phyloP scores from a whole-genome alignment of 202 grass and related monocot species.

The Panicum hallii region DNA sequence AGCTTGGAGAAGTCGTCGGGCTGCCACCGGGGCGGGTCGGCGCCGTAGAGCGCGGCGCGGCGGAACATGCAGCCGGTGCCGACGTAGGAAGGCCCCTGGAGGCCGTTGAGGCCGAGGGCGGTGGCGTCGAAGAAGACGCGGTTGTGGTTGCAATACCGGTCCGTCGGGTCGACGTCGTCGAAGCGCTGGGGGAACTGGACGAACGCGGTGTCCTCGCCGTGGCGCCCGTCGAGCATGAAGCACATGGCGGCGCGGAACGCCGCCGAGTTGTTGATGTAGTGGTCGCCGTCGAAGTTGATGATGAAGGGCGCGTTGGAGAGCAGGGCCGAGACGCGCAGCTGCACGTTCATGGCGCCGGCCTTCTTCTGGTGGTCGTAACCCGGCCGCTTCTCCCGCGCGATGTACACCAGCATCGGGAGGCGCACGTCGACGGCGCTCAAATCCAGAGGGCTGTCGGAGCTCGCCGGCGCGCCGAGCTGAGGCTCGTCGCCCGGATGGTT shows the following conservation, averaged over 20 bases:
- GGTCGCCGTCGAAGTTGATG: slow-evolving; percentile 86
- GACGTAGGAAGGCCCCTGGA: slow-evolving; percentile 68
- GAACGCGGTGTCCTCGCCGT: slow-evolving; percentile 68
- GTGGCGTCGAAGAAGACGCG: slow-evolving; percentile 80
- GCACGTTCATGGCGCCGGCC: slow-evolving; percentile 89
- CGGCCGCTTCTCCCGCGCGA: slow-evolving; percentile 68
- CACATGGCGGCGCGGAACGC: slow-evolving; percentile 85
- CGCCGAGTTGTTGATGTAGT: slow-evolving; percentile 82
- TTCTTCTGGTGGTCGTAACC: slow-evolving; percentile 86
- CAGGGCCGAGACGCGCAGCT: slow-evolving; percentile 73
- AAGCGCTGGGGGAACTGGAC: slow-evolving; percentile 91
- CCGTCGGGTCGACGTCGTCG: slow-evolving; percentile 79
- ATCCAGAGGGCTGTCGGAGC: slow-evolving; percentile 43
- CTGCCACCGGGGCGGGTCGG: slow-evolving; percentile 59
- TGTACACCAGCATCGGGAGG: slow-evolving; percentile 82
- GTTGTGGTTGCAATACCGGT: slow-evolving; percentile 85
- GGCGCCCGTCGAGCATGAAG: slow-evolving; percentile 83
- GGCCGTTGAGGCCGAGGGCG: slow-evolving; percentile 68
- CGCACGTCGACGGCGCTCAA: slow-evolving; percentile 63
- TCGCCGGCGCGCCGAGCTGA: slow-evolving; percentile 51
- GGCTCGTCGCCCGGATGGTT: slow-evolving; percentile 58
- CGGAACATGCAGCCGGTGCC: slow-evolving; percentile 79
- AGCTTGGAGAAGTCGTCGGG: slow-evolving; percentile 38
- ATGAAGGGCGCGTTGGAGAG: slow-evolving; percentile 89
- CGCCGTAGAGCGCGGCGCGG: slow-evolving; percentile 51